Evolutionary conservation across 2,329 filamentous ascomycete species (phyloP).

Genomic region (Sphaerostilbella broomeana): DNA sequence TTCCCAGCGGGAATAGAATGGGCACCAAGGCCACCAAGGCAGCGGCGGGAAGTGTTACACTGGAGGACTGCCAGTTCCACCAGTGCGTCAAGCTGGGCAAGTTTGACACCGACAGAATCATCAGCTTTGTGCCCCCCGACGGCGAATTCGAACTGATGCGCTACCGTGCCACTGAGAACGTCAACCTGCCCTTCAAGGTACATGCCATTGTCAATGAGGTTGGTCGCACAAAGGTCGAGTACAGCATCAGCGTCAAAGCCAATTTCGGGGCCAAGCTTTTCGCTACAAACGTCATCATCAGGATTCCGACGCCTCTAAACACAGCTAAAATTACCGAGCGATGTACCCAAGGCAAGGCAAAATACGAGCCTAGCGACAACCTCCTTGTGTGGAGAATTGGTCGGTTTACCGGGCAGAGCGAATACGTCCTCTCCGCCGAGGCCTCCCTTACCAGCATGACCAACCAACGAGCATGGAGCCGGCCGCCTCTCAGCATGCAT

Average conservation of each 20-base stretch:
- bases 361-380: conserved; percentile 97
- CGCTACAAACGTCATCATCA: conserved; percentile 90
- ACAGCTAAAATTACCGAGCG: conserved; percentile 90
- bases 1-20: conserved; percentile 68
- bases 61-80: conserved; percentile 98
- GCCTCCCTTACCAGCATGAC: conserved; percentile 94
- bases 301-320: conserved; percentile 93
- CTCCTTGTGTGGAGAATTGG: conserved; percentile 99
- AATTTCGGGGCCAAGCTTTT: conserved; percentile 97
- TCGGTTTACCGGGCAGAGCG: conserved; percentile 95
- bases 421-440: conserved; percentile 91
- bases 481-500: conserved; percentile 83
- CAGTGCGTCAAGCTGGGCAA: conserved; percentile 97
- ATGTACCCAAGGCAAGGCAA: conserved; percentile 92
- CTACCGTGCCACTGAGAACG: conserved; percentile 95
- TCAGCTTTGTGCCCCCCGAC: conserved; percentile 93
- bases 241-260: conserved; percentile 93
- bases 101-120: conserved; percentile 94
- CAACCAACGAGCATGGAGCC: conserved; percentile 93
- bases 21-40: conserved; percentile 89
- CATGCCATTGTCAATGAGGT: conserved; percentile 98
- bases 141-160: conserved; percentile 99
- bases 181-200: conserved; percentile 97
- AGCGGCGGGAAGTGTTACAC: conserved; percentile 86
- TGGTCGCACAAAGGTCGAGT: conserved; percentile 95